A percentile compares a stretch with the other conserved stretches of the same genome.
Evolutionary conservation across 2,329 filamentous ascomycete genomes (phyloP).

Genomic region (Dothiorella sarmentorum): DNA sequence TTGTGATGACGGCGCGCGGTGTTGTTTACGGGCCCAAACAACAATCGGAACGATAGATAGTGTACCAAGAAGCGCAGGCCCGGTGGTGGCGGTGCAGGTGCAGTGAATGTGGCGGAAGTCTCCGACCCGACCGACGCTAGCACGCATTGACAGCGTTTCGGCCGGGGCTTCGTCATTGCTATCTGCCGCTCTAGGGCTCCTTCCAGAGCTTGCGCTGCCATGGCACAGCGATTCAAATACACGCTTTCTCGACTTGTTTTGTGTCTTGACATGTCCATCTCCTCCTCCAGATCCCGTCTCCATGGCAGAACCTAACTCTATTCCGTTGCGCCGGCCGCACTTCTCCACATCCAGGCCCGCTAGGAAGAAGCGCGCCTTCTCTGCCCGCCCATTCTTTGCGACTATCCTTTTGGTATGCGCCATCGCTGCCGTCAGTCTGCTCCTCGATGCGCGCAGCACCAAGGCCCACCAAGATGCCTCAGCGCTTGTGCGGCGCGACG

Average conservation of each 20-base stretch:
- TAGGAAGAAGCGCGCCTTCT: conserved; percentile 34
- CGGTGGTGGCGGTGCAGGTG: too few relatives aligned
- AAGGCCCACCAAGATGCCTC: neutral
- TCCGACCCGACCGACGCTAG: too few relatives aligned
- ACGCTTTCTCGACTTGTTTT: neutral
- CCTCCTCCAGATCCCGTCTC: neutral
- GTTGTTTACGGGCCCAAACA: too few relatives aligned
- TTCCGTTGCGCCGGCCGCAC: conserved; percentile 17
- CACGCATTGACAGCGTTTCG: too few relatives aligned
- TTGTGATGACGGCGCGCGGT: neutral
- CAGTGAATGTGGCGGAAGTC: too few relatives aligned
- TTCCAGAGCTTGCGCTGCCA: neutral
- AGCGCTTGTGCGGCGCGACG: neutral
- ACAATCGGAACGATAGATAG: too few relatives aligned
- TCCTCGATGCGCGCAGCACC: neutral
- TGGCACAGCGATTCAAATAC: too few relatives aligned
- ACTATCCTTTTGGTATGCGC: conserved; percentile 39
- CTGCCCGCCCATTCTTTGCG: conserved; percentile 46
- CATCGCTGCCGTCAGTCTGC: conserved; percentile 33
- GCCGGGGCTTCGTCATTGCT: conserved; percentile 2
- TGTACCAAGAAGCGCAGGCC: too few relatives aligned
- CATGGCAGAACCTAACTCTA: conserved; percentile 11
- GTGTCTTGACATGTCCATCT: neutral
- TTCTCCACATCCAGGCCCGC: neutral
- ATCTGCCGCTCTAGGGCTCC: neutral